Base-by-base conservation (phyloP, 441 rosid genomes). In the Gossypium schwendimanii region DNA sequence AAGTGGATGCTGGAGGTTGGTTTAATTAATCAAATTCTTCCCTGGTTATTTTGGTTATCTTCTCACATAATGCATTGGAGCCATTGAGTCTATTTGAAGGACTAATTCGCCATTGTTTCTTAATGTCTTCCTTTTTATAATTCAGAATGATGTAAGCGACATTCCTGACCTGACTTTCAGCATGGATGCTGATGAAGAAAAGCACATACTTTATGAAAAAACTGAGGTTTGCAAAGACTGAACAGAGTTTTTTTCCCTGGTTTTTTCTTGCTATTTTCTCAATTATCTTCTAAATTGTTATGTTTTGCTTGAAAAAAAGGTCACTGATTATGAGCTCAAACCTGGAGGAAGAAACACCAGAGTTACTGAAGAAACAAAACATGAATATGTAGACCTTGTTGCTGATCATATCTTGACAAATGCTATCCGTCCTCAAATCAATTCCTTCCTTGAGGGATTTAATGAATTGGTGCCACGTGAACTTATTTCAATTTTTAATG, bases 1-100 rank as follows among this genome's bases (percentile, higher is more conserved):
- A 96, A 96, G 90, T 96, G 99, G 99, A 86, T 96, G 91, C 83
- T 96, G 28, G 98, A 96, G 97, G 99, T 93, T 63, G 65, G 97
- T 77, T 31, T 62, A 70, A 73, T 73, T 57, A 9, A 36, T 20
- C 26, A 55, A 52, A 71, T 23, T 44, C 14, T 63, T 74, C 17
- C 53, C 23, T 58, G 47, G 49, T 66, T 36, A 36, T 36, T 58
- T 75, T 18, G 41, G 20, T 20, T 58, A 28, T 45, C 28, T 71
- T 44, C 67, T 14, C 6, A 11, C 45, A 31, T 57, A 80, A 12
- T 44, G 10, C 28, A 17, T 47, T 64, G 28, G 67, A 60, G n/a
- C 23, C 23, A 23, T 31, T 12, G 62, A 11, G 31, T 31, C 41
- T 41, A 10, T 58, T 71, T 1, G 17, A 59, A 59, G 60, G 47